Evolutionary conservation across 1,284 basidiomycete species (phyloP), one percentile per base, ranked within the genome.

Genomic region (Ceratobasidium theobromae): DNA sequence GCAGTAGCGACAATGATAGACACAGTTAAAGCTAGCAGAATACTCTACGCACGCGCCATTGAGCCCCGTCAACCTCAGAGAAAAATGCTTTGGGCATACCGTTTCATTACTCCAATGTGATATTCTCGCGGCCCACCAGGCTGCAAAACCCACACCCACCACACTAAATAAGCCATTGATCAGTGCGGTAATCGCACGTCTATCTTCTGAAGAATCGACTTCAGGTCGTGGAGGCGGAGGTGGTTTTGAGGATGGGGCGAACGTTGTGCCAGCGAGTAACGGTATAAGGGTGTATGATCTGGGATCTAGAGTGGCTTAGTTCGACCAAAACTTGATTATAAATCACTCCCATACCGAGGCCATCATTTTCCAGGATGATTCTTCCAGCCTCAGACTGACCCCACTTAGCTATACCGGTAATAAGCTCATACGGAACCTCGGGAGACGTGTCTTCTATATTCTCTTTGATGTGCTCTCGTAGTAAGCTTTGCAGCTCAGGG

Each of bases 111-210:
- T 81, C 86, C 87, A 86, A 1, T 81, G 80, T 3, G 82, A 79
- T 69, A 77, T 80, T 49, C 83, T 82, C 32, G 87, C 83, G 18
- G 85, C 88, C 83, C 85, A 88, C 85, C 85, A 91, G 4, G 82
- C 79, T 3, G 87, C 87, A 57, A 82, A 78, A 1, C 84, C 89
- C 0, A 86, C 82, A 9, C 86, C 86, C 45, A 79, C 74, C 38
- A 92, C 78, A 71, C 87, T 91, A 52, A 91, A 76, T 18, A 91
- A 73, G 1, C 82, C 86, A 72, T 92, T 92, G 18, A 89, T 68
- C 28, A 92, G 75, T 5, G 84, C 82, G 2, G 86, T 84, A 41
- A 92, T 84, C 9, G 84, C 83, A 68, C 85, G 84, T 65, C 82
- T 78, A 69, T 91, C 88, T 41, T 79, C 79, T 30, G 77, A 75